These are phyloP conservation scores for Lasiosphaeria ovina DNA, from an alignment of 495 filamentous ascomycete genomes.

Conservation along the genomic window DNA sequence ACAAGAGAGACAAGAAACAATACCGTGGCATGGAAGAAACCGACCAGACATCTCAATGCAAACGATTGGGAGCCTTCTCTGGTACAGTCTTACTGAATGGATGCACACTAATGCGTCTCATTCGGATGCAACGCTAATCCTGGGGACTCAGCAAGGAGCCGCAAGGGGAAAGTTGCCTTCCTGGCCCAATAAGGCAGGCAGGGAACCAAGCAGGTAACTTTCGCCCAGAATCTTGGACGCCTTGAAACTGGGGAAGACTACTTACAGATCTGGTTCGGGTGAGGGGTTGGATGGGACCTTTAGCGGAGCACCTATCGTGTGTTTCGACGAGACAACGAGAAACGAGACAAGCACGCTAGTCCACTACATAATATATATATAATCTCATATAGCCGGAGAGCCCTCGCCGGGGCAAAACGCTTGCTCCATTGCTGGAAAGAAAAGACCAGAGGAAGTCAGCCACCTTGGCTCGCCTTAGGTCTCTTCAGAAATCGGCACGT, in stretches of 20 bases:
- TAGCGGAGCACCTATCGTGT: background rate
- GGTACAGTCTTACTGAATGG: background rate
- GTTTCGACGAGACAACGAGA: background rate
- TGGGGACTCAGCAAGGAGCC: conserved; percentile 7
- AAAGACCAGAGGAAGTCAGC: no score
- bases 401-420: no score
- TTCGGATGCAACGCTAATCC: conserved; percentile 22
- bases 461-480: no score
- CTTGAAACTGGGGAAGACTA: background rate
- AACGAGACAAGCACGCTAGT: no score
- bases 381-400: no score
- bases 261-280: background rate
- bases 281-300: background rate
- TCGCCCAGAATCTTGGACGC: background rate
- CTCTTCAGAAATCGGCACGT: no score
- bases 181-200: background rate
- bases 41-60: conserved; percentile 1
- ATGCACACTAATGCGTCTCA: conserved; percentile 27
- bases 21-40: background rate
- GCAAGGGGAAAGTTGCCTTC: background rate
- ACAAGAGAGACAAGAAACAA: background rate
- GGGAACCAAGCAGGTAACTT: background rate
- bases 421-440: background rate
- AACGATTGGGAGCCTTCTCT: background rate
- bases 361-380: no score